Evolutionary conservation across 1,284 basidiomycete species (phyloP), one percentile per base, ranked within the genome.

Genomic region (Neotropicomus parvogracilis): DNA sequence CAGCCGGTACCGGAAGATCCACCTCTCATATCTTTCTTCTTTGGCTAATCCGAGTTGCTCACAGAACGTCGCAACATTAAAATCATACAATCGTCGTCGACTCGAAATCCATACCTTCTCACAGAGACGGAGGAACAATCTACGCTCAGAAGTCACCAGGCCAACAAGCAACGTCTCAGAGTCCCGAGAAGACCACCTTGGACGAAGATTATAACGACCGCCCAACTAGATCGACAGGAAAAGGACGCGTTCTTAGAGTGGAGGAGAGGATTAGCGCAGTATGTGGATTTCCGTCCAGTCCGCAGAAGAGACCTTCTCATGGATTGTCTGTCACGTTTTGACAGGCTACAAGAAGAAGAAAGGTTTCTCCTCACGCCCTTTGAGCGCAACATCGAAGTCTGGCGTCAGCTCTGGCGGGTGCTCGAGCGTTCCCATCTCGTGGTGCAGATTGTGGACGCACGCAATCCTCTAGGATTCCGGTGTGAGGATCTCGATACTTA

Each of bases 361-460:
- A 78, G 81, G 32, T 81, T 97, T 29, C 78, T 97, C 10, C 72
- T 97, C 9, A 97, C 94, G 0, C 95, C 94, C 0, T 97, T 97
- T 60, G 94, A 98, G 66, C 87, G 95, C 44, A 97, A 97, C 64
- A 73, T 97, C 20, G 93, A 97, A 74, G 91, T 97, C 11, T 97
- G 95, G 95, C 77, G 95, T 41, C 94, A 98, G 63, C 77, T 97
- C 4, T 97, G 94, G 94, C 79, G 94, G 53, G 95, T 97, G 1
- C 68, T 97, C 16, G 94, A 98, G 69, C 82, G 95, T 36, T 95
- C 93, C 6, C 92, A 97, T 60, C 79, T 98, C 11, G 72, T 97
- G 34, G 91, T 97, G 0, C 94, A 97, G 69, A 97, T 97, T 51
- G 92, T 97, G 40, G 94, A 97, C 64, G 95, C 92, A 10, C 81